Conservation (phyloP, 2,329 filamentous ascomycete species). For the Xylariaceae sp. region DNA sequence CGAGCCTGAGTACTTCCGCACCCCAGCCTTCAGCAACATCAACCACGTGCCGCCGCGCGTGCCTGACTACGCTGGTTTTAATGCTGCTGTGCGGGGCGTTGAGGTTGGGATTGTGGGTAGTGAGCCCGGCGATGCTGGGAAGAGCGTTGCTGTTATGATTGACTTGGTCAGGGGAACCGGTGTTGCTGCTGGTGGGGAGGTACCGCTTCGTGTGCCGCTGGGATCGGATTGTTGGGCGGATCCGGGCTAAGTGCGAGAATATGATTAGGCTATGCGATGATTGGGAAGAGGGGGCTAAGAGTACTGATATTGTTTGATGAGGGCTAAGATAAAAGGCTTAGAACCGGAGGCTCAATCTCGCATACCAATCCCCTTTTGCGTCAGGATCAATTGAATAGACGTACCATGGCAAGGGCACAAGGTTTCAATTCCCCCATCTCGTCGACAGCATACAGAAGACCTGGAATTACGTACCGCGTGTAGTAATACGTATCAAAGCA, state of each 20-base stretch:
- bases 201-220: conserved; percentile 48
- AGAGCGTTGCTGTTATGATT: conserved; percentile 21
- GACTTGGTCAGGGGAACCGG: conserved; percentile 40
- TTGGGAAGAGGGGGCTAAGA: conserved; percentile 17
- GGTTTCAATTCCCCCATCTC: too few species aligned
- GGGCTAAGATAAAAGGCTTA: too few species aligned
- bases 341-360: too few species aligned
- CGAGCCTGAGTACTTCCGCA: conserved; percentile 43
- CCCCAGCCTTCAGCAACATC: conserved; percentile 37
- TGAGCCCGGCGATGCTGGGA: conserved; percentile 27
- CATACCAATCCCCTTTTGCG: too few species aligned
- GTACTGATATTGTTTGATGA: conserved; percentile 6
- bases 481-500: too few species aligned
- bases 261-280: conserved; percentile 31
- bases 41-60: conserved; percentile 27
- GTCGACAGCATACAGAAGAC: too few species aligned
- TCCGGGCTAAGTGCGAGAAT: conserved; percentile 48
- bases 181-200: conserved; percentile 29
- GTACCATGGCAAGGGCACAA: too few species aligned
- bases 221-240: conserved; percentile 50
- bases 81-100: conserved; percentile 29
- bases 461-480: too few species aligned
- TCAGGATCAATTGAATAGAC: too few species aligned
- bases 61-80: conserved; percentile 33
- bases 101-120: conserved; percentile 29